Evolutionary conservation across 192 early-diverging fungal genomes (phyloP), one percentile per base, ranked within the genome.

Genomic region (Coemansia sp.): DNA sequence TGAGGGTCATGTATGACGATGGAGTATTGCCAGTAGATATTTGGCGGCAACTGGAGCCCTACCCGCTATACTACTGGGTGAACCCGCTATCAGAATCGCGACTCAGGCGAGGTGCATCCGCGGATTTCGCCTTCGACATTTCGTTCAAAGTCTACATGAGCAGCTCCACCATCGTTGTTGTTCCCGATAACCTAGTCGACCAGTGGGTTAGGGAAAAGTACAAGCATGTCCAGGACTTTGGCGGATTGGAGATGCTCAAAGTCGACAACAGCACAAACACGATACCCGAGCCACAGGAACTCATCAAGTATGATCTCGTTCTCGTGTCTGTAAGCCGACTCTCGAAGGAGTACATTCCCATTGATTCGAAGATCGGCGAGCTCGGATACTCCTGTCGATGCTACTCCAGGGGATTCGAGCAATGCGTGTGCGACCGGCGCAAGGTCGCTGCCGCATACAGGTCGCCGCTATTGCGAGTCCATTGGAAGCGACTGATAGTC

Each of bases 181-280:
- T 92, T n/a, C 90, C 90, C 3, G 90, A 92, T 67, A 89, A 88
- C 43, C 65, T 94, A 9, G 64, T 89, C 5, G 87, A 85, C 12
- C 92, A 94, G 63, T 94, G 92, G 92, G 70, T 72, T 13, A 81
- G 75, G n/a, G 90, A 94, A 75, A 83, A 93, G 25, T 90, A 91
- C 76, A 92, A 91, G 72, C 84, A 85, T 59, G 59, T 69, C 9
- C 60, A 69, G 48, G 72, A 75, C 16, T 41, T 48, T 14, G 34
- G 61, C 23, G 78, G 75, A 0, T 41, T 77, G n/a, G 76, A 76
- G 31, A 42, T 68, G 47, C 89, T 90, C 64, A 88, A 85, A 18
- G 45, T 92, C 18, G 75, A 81, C 60, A 70, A 78, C 50, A 65
- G 57, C 47, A 66, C 68, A 13, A 67, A 77, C 20, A 37, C 53